Base-by-base conservation (phyloP, 768 basidiomycete genomes). In the Termitomyces titanicus region DNA sequence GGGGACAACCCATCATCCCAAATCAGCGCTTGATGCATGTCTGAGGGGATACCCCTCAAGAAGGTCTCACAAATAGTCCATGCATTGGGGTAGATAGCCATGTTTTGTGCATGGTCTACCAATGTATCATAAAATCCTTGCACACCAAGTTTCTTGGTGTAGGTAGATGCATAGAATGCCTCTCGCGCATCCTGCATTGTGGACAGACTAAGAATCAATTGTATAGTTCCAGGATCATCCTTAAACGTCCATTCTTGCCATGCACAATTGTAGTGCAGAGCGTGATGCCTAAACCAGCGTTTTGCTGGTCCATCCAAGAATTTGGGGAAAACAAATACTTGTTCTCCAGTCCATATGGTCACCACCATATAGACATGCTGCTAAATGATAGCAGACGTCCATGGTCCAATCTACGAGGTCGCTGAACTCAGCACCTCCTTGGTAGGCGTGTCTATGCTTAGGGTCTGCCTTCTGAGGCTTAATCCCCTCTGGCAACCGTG, bases 41-140 rank as follows among this genome's bases (percentile, higher is more conserved):
- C 22, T 34, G 46, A n/a, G 10, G 55, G 57, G 15, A 57, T 9
- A 17, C 46, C 54, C 8, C 37, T n/a, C 0, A 64, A 13, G 53
- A 64, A 64, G 5, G 48, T 34, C 33, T 64, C 56, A 13, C 12
- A 39, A 18, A 39, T 39, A 5, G 38, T 39, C 4, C 12, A 39
- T 15, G 38, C 3, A 11, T 39, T 11, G 0, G 60, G 58, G 13
- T 39, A 54, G 10, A 57, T 42, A 0, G 56, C 29, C 63, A 64
- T 64, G 0, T 49, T 53, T 25, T 61, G 51, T 0, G 54, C 45
- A 13, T 51, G 45, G 13, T 61, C 40, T 5, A 20, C 15, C 5
- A 61, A 33, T 5, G 20, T 34, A 15, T 61, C 57, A 27, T 59
- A 56, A 3, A 59, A 48, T 11, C 57, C 51, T 40, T 59, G 57